These are phyloP conservation scores for Begonia loranthoides DNA, from an alignment of 306 rosid species.

Conservation along the genomic window DNA sequence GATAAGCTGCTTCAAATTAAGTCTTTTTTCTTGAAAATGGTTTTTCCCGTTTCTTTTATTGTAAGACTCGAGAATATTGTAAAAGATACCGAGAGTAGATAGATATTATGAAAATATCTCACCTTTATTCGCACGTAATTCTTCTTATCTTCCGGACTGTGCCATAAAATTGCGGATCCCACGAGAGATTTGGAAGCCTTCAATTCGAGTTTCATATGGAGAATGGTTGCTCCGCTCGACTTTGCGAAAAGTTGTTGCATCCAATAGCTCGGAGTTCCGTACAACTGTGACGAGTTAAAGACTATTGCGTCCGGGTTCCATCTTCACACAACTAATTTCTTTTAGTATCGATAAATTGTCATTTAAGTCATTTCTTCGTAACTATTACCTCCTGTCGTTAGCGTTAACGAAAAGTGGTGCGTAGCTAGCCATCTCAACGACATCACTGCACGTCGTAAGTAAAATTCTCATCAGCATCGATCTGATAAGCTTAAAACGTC, in stretches of 20 bases:
- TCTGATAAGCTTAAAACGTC: too few relatives aligned
- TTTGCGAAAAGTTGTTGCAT: constrained; percentile 48
- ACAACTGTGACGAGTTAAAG: constrained; percentile 52
- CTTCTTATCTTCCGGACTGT: constrained; percentile 16
- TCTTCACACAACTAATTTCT: constrained; percentile 18
- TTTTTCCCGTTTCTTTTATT: too few relatives aligned
- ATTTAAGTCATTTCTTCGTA: not conserved
- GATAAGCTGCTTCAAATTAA: too few relatives aligned
- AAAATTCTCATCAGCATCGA: not conserved
- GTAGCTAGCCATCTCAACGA: constrained; percentile 70
- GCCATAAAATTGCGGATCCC: constrained; percentile 57
- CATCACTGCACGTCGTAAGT: constrained; percentile 44
- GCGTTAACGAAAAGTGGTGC: constrained; percentile 89
- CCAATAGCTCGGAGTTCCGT: constrained; percentile 97
- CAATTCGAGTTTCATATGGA: constrained; percentile 34
- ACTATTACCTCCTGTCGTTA: constrained; percentile 55
- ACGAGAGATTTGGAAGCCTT: constrained; percentile 17
- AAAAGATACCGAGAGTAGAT: not conserved
- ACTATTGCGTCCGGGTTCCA: constrained; percentile 97
- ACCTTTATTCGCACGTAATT: constrained; percentile 57
- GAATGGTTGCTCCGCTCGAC: constrained; percentile 81
- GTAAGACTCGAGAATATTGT: not conserved
- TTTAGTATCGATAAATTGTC: constrained; percentile 12
- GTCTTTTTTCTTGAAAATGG: not conserved
- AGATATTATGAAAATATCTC: not conserved